Evolutionary conservation across 148 eudicot species (phyloP), one percentile per base, ranked within the genome.

Genomic region (Diospyros lotus): DNA sequence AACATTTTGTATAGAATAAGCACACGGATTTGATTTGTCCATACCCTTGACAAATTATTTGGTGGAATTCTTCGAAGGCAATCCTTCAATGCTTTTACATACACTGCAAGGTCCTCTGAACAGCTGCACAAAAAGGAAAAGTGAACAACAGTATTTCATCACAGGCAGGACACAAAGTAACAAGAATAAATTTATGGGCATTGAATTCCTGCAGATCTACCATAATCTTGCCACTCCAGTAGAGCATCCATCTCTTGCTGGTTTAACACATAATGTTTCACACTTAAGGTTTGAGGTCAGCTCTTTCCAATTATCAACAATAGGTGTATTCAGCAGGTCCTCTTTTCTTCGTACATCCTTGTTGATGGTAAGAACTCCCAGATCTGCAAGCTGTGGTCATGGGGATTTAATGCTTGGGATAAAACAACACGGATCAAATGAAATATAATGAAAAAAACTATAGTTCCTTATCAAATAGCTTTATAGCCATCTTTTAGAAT

Each of bases 161-260:
- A 18, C 9, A 52, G 6, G 54, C 72, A 66, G 6, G 68, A 9
- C 67, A 68, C 28, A 6, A 8, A 50, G 41, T 11, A 71, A 66
- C 50, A 9, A 61, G n/a, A 55, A 69, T 52, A 15, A n/a, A 38
- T n/a, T 69, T 38, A 58, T 69, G 41, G 41, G 73, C 42, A 42
- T 64, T 65, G 51, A 55, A 61, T 39, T 69, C 66, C 28, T 54
- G 46, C 46, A 52, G 43, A 66, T 88, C 61, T 83, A 93, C 98
- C 94, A 84, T 51, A 93, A 82, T 80, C 96, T 87, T 72, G 96
- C 98, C 75, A 93, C 98, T 66, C 98, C 98, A 78, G 96, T 93
- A 45, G 98, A 93, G 82, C 98, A 93, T 61, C 98, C 98, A 86
- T 93, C 98, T 82, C 87, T 89, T 43, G 90, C 89, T 70, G 98